Evolutionary conservation across 306 rosid species (phyloP).

Genomic region (Cicer bijugum): DNA sequence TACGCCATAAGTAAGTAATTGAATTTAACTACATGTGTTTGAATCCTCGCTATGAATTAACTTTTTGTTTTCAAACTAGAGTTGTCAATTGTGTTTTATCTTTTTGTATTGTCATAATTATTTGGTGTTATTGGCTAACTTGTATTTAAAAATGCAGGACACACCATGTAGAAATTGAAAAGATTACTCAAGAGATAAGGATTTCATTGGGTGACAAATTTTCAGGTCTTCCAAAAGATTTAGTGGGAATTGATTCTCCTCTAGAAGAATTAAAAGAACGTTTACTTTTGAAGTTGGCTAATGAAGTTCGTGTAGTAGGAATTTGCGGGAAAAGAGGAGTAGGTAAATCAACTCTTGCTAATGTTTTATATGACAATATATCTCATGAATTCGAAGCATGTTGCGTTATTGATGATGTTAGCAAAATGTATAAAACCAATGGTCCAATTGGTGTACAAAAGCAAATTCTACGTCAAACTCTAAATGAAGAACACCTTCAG

Average conservation of each 20-base stretch:
- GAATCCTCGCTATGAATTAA: no score
- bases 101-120: not conserved
- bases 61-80: no score
- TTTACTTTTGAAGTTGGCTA: not conserved
- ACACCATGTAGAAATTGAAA: not conserved
- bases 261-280: not conserved
- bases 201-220: not conserved
- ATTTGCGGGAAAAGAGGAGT: not conserved
- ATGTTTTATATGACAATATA: not conserved
- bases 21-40: no score
- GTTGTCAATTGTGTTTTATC: not conserved
- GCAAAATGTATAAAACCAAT: not conserved
- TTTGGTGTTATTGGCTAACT: not conserved
- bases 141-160: not conserved
- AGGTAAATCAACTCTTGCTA: not conserved
- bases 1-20: not conserved
- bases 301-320: not conserved
- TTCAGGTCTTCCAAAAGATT: not conserved
- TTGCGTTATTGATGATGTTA: not conserved
- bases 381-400: not conserved
- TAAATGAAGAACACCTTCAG: not conserved
- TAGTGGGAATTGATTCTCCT: not conserved
- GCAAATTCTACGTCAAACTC: conserved; percentile 14
- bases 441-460: not conserved
- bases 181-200: not conserved